Evolutionary conservation across 352 stramenopile genomes (phyloP), one percentile per base, ranked within the genome.

Genomic region (Phytophthora sp.): DNA sequence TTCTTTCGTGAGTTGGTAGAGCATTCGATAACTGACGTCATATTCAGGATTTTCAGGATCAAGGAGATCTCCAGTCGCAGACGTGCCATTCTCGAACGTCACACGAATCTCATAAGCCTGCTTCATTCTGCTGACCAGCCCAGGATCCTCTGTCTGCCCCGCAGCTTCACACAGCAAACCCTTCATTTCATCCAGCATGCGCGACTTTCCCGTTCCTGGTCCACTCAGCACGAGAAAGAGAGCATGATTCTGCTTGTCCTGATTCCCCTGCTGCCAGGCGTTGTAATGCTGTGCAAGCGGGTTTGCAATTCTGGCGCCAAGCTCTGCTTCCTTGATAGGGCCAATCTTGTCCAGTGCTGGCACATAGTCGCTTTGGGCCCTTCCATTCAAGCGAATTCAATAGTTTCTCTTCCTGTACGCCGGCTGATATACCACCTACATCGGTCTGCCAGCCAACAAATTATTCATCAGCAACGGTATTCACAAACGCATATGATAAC

Each of bases 151-250:
- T 13, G 60, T 71, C 53, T n/a, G 41, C 9, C 16, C 21, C 23
- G 66, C 60, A 56, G 61, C 66, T 60, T 24, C 9, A 13, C 60
- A 63, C 56, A 74, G 35, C 26, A 74, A 60, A 57, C 6, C 13
- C 35, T 70, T 70, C 66, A 74, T 70, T 57, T 71, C 60, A 29
- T 71, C 66, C 30, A 74, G 31, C 59, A 67, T 63, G 23, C 66
- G 61, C 26, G n/a, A n/a, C n/a, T n/a, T n/a, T n/a, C n/a, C n/a
- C n/a, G n/a, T n/a, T n/a, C n/a, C n/a, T n/a, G n/a, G 58, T n/a
- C n/a, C n/a, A n/a, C n/a, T n/a, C n/a, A n/a, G n/a, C n/a, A n/a
- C n/a, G n/a, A n/a, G n/a, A n/a, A n/a, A n/a, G n/a, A n/a, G n/a
- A n/a, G n/a, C n/a, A n/a, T n/a, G n/a, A n/a, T n/a, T n/a, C n/a